phyloP scores from a whole-genome alignment of 2,329 filamentous ascomycete species.

The Diaporthe amygdali region DNA sequence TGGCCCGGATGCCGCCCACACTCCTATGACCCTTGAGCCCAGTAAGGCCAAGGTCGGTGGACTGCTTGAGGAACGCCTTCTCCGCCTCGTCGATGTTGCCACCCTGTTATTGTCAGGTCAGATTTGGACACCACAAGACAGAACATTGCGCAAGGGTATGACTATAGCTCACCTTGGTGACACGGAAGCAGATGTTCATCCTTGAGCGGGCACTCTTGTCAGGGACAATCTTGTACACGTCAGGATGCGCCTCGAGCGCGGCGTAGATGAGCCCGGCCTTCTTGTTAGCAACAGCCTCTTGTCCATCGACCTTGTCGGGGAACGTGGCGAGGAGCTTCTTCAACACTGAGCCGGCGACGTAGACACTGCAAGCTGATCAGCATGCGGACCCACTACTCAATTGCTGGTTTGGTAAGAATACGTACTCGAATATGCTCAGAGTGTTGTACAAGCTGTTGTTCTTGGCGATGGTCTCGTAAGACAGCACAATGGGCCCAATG shows the following conservation, averaged over 20 bases:
- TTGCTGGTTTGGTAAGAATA: slow-evolving; percentile 9
- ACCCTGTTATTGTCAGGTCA: slow-evolving; percentile 33
- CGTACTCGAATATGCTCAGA: slow-evolving; percentile 84
- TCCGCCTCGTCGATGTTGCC: slow-evolving; percentile 73
- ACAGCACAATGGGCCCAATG: slow-evolving; percentile 78
- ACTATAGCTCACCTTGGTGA: slow-evolving; percentile 52
- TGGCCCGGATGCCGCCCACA: slow-evolving; percentile 84
- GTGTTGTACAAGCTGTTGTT: slow-evolving; percentile 98
- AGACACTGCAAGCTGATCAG: slow-evolving; percentile 63
- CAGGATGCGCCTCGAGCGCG: slow-evolving; percentile 74
- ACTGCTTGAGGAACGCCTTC: slow-evolving; percentile 78
- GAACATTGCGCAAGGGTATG: not conserved
- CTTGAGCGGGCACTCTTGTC: slow-evolving; percentile 77
- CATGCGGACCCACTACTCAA: no score
- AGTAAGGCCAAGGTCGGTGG: slow-evolving; percentile 69
- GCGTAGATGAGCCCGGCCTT: slow-evolving; percentile 82
- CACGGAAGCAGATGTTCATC: slow-evolving; percentile 95
- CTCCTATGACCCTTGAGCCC: slow-evolving; percentile 89
- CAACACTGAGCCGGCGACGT: slow-evolving; percentile 88
- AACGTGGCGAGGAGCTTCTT: slow-evolving; percentile 71
- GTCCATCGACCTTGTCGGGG: slow-evolving; percentile 74
- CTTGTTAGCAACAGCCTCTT: slow-evolving; percentile 73
- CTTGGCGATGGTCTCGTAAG: slow-evolving; percentile 85
- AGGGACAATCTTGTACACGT: slow-evolving; percentile 79
- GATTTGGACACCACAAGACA: not conserved